Evolutionary conservation across 2,329 filamentous ascomycete species (phyloP), one percentile per base, ranked within the genome.

Genomic region (Trichoderma sp.): DNA sequence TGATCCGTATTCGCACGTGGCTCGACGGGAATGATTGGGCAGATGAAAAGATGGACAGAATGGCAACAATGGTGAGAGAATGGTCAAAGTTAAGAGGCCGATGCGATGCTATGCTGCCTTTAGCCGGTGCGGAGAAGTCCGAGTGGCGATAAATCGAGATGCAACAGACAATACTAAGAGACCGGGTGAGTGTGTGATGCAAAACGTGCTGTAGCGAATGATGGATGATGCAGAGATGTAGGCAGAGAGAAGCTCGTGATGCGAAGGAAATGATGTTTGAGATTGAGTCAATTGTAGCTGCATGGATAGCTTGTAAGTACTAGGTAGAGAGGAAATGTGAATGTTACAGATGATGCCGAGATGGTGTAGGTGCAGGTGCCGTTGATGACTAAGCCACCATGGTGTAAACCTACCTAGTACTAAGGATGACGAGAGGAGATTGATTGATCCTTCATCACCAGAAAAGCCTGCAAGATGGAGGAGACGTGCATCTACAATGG

Each of bases 91-190:
- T 22, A 19, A 19, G 42, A 48, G 42, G 42, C 50, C 48, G 34
- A 65, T 56, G 61, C 42, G 50, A 12, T 25, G 3, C 25, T 22
- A 54, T 34, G 22, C 27, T 63, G 37, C 17, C 27, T 64, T 57
- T 57, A 65, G 52, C 63, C 63, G 63, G 63, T 65, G 63, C 52
- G 63, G 63, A 65, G 63, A 35, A 65, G 19, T n/a, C 12, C 19
- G 34, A 27, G 63, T 65, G 63, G 63, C 61, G 61, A 12, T 15
- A 29, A 48, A 5, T 13, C 10, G 12, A 34, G 29, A 27, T 27
- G 5, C 9, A 37, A 34, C 27, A n/a, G 6, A 45, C 29, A 19
- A 19, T 6, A 8, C 6, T 32, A 19, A 34, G 29, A 19, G 25
- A 34, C 4, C 9, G 42, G 7, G 29, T 29, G 7, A 4, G 29